These are phyloP conservation scores for Baudoinia panamericana DNA, from an alignment of 495 filamentous ascomycete genomes.

Conservation along the genomic window DNA sequence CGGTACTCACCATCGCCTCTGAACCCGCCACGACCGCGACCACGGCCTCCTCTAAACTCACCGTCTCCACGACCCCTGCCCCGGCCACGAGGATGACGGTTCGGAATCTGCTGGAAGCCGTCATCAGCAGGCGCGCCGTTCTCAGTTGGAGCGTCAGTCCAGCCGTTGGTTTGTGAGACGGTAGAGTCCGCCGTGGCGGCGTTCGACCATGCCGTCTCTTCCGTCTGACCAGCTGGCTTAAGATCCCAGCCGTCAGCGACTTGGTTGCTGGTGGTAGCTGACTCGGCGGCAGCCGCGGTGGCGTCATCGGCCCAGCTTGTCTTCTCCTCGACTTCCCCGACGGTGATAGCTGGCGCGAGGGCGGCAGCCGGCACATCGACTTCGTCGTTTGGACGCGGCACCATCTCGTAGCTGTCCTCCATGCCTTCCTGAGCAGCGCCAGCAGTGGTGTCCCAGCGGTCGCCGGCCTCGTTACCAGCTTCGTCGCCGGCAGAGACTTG, in stretches of 20 bases:
- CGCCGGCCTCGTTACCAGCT: constrained; percentile 34
- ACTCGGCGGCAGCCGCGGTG: background rate
- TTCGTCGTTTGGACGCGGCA: constrained; percentile 61
- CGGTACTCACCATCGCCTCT: constrained; percentile 2
- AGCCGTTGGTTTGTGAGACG: constrained; percentile 48
- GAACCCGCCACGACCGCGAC: constrained; percentile 9
- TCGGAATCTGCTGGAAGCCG: constrained; percentile 49
- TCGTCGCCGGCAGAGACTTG: constrained; percentile 40
- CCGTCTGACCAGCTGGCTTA: constrained; percentile 4
- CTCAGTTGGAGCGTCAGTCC: constrained; percentile 45
- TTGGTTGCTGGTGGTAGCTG: background rate
- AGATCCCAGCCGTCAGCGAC: constrained; percentile 16
- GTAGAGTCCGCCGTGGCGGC: constrained; percentile 31
- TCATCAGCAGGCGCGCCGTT: no score
- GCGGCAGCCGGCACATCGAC: constrained; percentile 45
- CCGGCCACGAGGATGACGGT: constrained; percentile 19
- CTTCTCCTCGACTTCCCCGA: background rate
- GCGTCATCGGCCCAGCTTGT: constrained; percentile 20
- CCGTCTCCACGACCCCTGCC: constrained; percentile 15
- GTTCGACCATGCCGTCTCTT: background rate
- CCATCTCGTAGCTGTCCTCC: constrained; percentile 64
- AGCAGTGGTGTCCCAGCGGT: constrained; percentile 51
- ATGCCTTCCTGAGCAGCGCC: constrained; percentile 28
- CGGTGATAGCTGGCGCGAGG: background rate
- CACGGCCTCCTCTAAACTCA: constrained; percentile 8